Evolutionary conservation across 805 yeast species (phyloP).

Genomic region (Lipomyces sp.): DNA sequence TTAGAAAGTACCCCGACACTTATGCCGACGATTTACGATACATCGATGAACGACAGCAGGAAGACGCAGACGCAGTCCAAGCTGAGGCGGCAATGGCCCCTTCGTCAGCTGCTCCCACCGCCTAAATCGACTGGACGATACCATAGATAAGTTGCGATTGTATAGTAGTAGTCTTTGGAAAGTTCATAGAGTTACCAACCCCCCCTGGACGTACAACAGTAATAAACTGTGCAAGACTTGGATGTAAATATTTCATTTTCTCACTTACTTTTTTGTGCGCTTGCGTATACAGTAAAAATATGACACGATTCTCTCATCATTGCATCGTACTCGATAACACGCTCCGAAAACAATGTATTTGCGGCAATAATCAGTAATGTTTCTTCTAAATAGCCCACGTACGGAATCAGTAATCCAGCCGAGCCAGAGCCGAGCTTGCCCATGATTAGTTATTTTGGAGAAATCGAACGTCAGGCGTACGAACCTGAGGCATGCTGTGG

Average conservation of each 20-base stretch:
- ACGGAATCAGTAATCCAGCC: too few relatives aligned
- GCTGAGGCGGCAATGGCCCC: background rate
- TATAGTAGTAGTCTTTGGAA: background rate
- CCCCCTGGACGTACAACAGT: background rate
- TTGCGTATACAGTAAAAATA: background rate
- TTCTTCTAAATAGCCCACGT: too few relatives aligned
- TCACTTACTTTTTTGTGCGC: background rate
- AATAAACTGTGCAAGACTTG: background rate
- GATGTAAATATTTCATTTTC: background rate
- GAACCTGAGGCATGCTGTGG: background rate
- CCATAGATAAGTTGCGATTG: background rate
- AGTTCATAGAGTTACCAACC: background rate
- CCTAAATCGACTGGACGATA: background rate
- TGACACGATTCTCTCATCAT: background rate
- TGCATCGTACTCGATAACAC: background rate
- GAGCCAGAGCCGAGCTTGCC: too few relatives aligned
- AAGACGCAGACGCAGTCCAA: background rate
- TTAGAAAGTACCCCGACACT: constrained; percentile 88
- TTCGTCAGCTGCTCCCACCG: background rate
- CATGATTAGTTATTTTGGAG: too few relatives aligned
- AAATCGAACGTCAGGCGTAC: too few relatives aligned
- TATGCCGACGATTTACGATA: constrained; percentile 79
- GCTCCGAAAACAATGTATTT: background rate
- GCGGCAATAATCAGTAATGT: too few relatives aligned
- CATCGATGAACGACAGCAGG: constrained; percentile 32